Evolutionary conservation across 176 grass and related monocot species (phyloP), one percentile per base, ranked within the genome.

Genomic region (Cymbopogon citratus): DNA sequence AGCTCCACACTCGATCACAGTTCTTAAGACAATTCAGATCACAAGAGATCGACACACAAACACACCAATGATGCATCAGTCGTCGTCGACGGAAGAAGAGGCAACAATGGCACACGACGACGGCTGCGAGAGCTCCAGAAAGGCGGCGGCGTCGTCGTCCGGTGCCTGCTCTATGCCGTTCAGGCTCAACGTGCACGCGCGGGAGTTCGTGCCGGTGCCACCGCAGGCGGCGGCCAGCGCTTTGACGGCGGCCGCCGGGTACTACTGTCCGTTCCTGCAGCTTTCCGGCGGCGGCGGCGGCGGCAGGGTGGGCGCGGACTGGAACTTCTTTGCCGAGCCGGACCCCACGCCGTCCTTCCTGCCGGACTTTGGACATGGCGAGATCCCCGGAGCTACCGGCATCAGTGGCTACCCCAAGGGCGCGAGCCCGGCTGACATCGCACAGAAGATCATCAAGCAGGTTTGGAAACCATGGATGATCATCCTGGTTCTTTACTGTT

Each of bases 371-470:
- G 56, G 43, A n/a, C 74, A 73, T 5, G 54, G 13, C 10, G 81
- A 87, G 26, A 31, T 82, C 27, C 29, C 23, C 2, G 26, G 28
- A 9, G 36, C 40, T 15, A 21, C 45, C 12, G 52, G 52, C 12
- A 13, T 75, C 64, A 66, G 16, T 48, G 75, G 15, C 25, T 57
- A 52, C 11, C 40, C 52, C 10, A 87, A 78, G 56, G 80, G 66
- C 44, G 31, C 73, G 1, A 81, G 63, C 12, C 28, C 66, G 26
- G 84, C 75, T 27, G 85, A 93, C 19, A 6, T 93, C 6, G 80
- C 80, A 6, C 74, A 93, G 27, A 90, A 93, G 81, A 90, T 93
- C 10, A 27, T 90, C 77, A 93, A 87, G 78, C 91, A 93, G 91
- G 91, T 87, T 60, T 7, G 35, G 62, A 27, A 11, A 29, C 65